These are phyloP conservation scores for Skeletonema marinoi DNA, from an alignment of 108 stramenopile species.

Conservation along the genomic window DNA sequence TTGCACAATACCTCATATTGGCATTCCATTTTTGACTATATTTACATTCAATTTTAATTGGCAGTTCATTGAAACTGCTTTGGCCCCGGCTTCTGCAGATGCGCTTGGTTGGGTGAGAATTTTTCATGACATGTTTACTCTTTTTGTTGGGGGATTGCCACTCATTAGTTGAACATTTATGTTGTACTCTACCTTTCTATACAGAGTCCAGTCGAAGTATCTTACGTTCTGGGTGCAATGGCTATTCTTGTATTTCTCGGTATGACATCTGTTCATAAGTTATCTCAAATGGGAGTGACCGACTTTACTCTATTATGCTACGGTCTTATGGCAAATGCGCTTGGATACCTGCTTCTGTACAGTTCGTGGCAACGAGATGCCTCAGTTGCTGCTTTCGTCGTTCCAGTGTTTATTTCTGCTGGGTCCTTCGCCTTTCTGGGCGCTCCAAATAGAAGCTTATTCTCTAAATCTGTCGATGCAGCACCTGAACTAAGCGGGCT, in stretches of 20 bases:
- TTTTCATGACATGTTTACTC: not conserved
- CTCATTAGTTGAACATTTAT: not conserved
- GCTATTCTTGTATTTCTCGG: conserved; percentile 58
- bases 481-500: conserved; percentile 40
- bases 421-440: conserved; percentile 65
- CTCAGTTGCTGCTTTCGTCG: conserved; percentile 33
- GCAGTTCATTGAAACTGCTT: conserved; percentile 74
- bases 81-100: conserved; percentile 66
- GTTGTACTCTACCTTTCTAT: not conserved
- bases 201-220: conserved; percentile 55
- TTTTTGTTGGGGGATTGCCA: not conserved
- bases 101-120: conserved; percentile 54
- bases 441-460: conserved; percentile 64
- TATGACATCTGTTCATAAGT: conserved; percentile 48
- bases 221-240: conserved; percentile 55
- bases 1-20: conserved; percentile 39
- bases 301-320: conserved; percentile 27
- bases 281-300: conserved; percentile 16
- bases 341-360: conserved; percentile 25
- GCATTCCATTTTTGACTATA: conserved; percentile 60
- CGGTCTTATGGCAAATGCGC: conserved; percentile 17
- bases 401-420: conserved; percentile 51
- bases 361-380: conserved; percentile 23
- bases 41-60: conserved; percentile 72
- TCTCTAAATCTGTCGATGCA: conserved; percentile 52